phyloP scores from a whole-genome alignment of 2,329 filamentous ascomycete species.

The Fusarium irregulare region DNA sequence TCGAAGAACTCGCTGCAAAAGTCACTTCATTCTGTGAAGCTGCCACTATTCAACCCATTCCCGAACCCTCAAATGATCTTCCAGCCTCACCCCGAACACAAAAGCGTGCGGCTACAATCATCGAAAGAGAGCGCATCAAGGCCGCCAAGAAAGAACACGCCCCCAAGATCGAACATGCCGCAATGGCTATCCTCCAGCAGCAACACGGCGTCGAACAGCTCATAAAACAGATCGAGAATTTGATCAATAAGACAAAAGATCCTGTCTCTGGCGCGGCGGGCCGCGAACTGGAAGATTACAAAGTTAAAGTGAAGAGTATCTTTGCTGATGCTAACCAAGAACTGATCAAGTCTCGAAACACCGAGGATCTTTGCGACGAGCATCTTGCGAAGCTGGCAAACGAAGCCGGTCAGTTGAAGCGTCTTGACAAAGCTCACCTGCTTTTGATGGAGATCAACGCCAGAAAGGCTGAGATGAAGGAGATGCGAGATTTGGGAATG shows the following conservation, averaged over 20 bases:
- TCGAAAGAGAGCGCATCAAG: constrained; percentile 19
- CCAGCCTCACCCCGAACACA: constrained; percentile 8
- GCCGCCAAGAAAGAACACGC: background rate
- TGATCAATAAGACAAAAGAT: background rate
- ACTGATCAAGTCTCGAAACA: background rate
- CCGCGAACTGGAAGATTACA: constrained; percentile 11
- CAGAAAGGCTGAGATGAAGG: background rate
- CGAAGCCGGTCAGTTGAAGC: constrained; percentile 12
- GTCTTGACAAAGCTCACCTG: constrained; percentile 9
- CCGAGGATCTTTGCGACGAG: background rate
- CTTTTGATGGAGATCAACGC: background rate
- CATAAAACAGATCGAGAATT: background rate
- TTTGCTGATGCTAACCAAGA: background rate
- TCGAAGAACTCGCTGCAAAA: background rate
- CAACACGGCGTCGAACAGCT: background rate
- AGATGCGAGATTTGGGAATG: background rate
- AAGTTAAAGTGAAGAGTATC: background rate
- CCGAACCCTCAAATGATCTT: background rate
- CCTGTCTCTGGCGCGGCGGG: constrained; percentile 4
- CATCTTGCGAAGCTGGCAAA: constrained; percentile 9
- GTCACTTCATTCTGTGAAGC: constrained; percentile 5
- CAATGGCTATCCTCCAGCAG: background rate
- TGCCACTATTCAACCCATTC: background rate
- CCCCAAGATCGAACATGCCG: background rate
- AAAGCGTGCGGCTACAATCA: background rate